Conservation (phyloP, 2,329 filamentous ascomycete genomes). For the Bipolaris oryzae region DNA sequence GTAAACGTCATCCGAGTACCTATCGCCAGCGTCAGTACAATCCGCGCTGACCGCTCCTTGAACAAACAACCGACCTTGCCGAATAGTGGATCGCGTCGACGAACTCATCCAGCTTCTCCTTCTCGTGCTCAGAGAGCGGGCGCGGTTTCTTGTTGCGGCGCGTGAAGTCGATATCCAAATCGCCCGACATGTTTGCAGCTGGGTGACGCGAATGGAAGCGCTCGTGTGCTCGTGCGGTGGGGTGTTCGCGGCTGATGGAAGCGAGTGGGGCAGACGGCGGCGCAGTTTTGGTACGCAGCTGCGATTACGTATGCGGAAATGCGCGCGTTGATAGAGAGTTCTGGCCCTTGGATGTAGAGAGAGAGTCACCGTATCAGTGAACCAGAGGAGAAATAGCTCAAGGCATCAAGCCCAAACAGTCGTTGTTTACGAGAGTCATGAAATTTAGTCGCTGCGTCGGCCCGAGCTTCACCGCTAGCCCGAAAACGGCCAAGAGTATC, state of each 20-base stretch:
- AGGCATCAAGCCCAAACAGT: slow-evolving; percentile 27
- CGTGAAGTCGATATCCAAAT: slow-evolving; percentile 74
- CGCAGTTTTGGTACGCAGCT: slow-evolving; percentile 2
- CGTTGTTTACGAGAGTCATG: slow-evolving; percentile 35
- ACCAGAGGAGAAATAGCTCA: slow-evolving; percentile 22
- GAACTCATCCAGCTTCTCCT: slow-evolving; percentile 85
- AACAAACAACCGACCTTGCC: slow-evolving; percentile 67
- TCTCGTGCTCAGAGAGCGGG: slow-evolving; percentile 79
- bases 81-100: slow-evolving; percentile 96
- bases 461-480: slow-evolving; percentile 20
- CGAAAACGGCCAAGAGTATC: slow-evolving; percentile 16
- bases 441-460: slow-evolving; percentile 26
- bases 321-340: slow-evolving; percentile 1
- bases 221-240: slow-evolving; percentile 43
- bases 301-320: slow-evolving; percentile 3
- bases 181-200: slow-evolving; percentile 35
- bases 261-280: slow-evolving; percentile 25
- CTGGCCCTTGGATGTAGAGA: not conserved
- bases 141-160: slow-evolving; percentile 88
- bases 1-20: slow-evolving; percentile 90
- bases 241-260: slow-evolving; percentile 24
- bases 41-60: slow-evolving; percentile 19
- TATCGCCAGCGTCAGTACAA: slow-evolving; percentile 51
- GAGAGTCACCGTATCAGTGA: slow-evolving; percentile 4
- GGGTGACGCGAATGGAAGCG: slow-evolving; percentile 12